Percentiles rank a stretch among this genome's conserved stretches.
These are phyloP conservation scores for Solanum pimpinellifolium DNA, from an alignment of 257 asterid species.

Conservation along the genomic window DNA sequence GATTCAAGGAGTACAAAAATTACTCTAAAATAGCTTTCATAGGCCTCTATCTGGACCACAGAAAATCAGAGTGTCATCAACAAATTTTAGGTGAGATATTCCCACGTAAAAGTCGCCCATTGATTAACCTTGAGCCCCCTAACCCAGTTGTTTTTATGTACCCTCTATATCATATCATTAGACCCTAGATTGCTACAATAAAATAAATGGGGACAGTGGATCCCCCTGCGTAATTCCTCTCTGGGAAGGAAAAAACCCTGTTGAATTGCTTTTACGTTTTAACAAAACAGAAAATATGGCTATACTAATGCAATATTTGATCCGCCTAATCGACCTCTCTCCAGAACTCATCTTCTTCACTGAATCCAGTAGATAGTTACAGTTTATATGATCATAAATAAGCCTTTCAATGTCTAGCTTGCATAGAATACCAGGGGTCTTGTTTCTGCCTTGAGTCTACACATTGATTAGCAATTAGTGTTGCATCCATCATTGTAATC, in stretches of 20 bases:
- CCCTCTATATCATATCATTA: background rate
- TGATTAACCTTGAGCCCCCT: background rate
- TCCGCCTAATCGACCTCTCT: background rate
- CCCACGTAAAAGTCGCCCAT: background rate
- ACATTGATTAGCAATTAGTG: background rate
- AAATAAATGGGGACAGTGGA: background rate
- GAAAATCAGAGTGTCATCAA: background rate
- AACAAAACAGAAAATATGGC: background rate
- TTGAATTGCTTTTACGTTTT: background rate
- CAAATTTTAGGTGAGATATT: background rate
- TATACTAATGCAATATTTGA: background rate
- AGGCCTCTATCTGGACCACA: background rate
- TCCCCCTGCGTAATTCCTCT: background rate
- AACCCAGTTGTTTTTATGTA: background rate
- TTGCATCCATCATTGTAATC: background rate
- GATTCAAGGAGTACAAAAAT: background rate
- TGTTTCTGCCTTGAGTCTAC: background rate
- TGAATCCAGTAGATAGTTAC: background rate
- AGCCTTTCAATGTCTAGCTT: background rate
- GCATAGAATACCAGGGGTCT: background rate
- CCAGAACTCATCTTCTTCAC: background rate
- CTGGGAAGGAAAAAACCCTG: background rate
- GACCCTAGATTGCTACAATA: background rate
- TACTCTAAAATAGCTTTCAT: background rate
- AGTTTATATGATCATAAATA: background rate